A percentile compares a stretch with the other conserved stretches of the same genome.
Conservation (phyloP, 1,284 basidiomycete species). For the Boletus mariae region DNA sequence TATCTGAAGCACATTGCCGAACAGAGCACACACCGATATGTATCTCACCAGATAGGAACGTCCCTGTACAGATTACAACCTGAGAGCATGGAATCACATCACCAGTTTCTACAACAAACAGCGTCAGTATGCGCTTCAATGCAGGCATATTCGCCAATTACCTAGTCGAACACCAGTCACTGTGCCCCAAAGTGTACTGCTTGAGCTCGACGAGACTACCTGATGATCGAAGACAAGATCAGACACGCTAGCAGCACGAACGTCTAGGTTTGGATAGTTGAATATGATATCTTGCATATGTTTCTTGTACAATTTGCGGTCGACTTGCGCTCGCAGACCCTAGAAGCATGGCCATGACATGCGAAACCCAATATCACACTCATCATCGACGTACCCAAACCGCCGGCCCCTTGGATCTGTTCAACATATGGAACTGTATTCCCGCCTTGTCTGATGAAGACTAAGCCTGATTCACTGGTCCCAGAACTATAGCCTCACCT, state of each 20-base stretch:
- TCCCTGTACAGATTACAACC: conserved; percentile 87
- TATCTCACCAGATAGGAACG: conserved; percentile 86
- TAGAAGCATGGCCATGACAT: conserved; percentile 27
- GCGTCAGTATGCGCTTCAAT: conserved; percentile 1
- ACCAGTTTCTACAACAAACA: conserved; percentile 56
- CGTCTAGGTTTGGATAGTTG: conserved; percentile 64
- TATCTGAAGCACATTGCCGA: background rate
- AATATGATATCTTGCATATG: conserved; percentile 73
- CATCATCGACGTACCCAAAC: conserved; percentile 64
- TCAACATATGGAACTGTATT: conserved; percentile 84
- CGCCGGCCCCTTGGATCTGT: conserved; percentile 82
- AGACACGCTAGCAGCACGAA: conserved; percentile 74
- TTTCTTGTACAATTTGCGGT: conserved; percentile 76
- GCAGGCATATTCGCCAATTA: conserved; percentile 28
- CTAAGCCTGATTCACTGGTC: background rate
- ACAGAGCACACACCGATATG: conserved; percentile 62
- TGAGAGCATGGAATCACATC: conserved; percentile 74
- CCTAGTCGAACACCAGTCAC: conserved; percentile 71
- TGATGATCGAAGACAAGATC: conserved; percentile 69
- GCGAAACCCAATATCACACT: background rate
- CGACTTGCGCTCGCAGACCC: conserved; percentile 89
- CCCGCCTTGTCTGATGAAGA: conserved; percentile 71
- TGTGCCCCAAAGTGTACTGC: conserved; percentile 39
- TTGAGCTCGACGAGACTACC: conserved; percentile 27
- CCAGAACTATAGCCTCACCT: conserved; percentile 41